Evolutionary conservation across 495 filamentous ascomycete genomes (phyloP).

Genomic region (Mytilinidion resinicola): DNA sequence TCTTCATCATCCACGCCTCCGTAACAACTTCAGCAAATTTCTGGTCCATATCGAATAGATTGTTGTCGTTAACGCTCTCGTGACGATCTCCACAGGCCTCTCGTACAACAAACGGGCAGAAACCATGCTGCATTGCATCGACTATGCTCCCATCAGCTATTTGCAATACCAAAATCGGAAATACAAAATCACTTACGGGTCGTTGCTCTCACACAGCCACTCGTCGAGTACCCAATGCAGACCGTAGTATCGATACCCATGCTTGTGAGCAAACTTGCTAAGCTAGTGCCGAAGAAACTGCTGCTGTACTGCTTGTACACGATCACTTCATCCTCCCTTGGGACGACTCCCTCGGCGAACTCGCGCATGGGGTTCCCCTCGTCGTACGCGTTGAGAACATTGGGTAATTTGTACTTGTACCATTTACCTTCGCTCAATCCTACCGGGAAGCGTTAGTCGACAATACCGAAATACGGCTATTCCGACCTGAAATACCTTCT

Average conservation of each 20-base stretch:
- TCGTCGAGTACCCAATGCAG: background rate
- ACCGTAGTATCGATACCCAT: conserved; percentile 1
- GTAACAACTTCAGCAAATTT: conserved; percentile 6
- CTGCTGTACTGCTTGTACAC: too few species aligned
- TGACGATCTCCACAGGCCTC: conserved; percentile 3
- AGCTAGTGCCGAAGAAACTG: background rate
- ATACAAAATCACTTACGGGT: too few species aligned
- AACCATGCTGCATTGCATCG: conserved; percentile 5
- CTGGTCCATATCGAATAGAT: conserved; percentile 7
- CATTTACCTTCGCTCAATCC: background rate
- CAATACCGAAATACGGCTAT: too few species aligned
- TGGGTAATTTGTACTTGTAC: background rate
- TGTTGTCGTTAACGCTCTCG: background rate
- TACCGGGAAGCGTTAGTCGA: background rate
- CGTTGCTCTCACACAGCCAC: background rate
- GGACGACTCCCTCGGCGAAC: background rate
- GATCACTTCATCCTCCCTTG: background rate
- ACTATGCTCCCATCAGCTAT: background rate
- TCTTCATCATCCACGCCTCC: conserved; percentile 2
- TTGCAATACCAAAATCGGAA: too few species aligned
- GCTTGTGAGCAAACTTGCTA: background rate
- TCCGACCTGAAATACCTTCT: too few species aligned
- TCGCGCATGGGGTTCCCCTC: conserved; percentile 1
- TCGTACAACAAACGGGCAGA: conserved; percentile 1
- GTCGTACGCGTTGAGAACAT: background rate